Conservation (phyloP, 2,329 filamentous ascomycete genomes). For the Fusarium chaquense region DNA sequence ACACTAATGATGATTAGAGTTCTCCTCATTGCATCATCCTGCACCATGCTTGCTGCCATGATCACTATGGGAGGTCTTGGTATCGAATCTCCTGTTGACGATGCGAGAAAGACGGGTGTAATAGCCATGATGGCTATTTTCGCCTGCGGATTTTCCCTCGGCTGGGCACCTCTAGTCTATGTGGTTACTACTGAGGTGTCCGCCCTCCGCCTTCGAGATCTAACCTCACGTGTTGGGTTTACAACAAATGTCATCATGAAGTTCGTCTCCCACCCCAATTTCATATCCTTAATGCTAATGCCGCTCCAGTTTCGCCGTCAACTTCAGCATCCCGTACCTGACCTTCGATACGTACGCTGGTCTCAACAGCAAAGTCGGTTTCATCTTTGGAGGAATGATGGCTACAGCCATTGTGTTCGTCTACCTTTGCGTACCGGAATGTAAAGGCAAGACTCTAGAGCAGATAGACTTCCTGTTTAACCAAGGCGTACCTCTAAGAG, state of each 20-base stretch:
- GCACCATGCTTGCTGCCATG: constrained; percentile 41
- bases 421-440: constrained; percentile 39
- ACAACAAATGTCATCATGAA: constrained; percentile 36
- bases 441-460: constrained; percentile 38
- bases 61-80: constrained; percentile 45
- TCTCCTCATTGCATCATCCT: constrained; percentile 28
- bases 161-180: constrained; percentile 28
- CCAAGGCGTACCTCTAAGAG: constrained; percentile 19
- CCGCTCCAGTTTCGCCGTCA: constrained; percentile 31
- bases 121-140: constrained; percentile 46
- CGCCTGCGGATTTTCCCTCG: constrained; percentile 22
- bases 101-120: constrained; percentile 40
- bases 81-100: constrained; percentile 17
- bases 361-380: constrained; percentile 34
- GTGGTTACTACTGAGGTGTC: constrained; percentile 41
- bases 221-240: constrained; percentile 28
- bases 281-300: background rate
- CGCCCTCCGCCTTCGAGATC: constrained; percentile 31
- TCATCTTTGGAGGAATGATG: constrained; percentile 39
- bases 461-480: constrained; percentile 42
- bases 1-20: background rate
- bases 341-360: constrained; percentile 37
- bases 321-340: constrained; percentile 41
- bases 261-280: background rate
- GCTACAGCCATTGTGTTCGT: constrained; percentile 4